A percentile compares a stretch with the other conserved stretches of the same genome.
Conservation (phyloP, 805 yeast genomes). For the Pichia sporocuriosa region DNA sequence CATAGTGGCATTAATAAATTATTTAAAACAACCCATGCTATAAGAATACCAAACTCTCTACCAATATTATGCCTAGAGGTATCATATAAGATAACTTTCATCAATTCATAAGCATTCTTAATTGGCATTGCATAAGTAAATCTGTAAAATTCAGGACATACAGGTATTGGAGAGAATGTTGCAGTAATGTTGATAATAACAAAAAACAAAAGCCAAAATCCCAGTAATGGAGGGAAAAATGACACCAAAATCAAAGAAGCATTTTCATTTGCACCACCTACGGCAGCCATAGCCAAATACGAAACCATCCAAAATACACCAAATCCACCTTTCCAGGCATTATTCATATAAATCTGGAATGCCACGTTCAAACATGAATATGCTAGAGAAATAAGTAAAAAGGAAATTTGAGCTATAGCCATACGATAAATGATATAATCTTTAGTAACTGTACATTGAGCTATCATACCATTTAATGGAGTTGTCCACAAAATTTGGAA, state of each 20-base stretch:
- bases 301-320: conserved; percentile 67
- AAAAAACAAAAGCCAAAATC: conserved; percentile 68
- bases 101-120: conserved; percentile 56
- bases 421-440: conserved; percentile 50
- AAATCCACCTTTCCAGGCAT: conserved; percentile 58
- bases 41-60: conserved; percentile 18
- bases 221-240: conserved; percentile 54
- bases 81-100: conserved; percentile 52
- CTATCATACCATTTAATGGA: conserved; percentile 45
- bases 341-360: conserved; percentile 54
- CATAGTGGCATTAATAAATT: conserved; percentile 36
- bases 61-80: conserved; percentile 43
- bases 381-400: conserved; percentile 50
- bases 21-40: conserved; percentile 19
- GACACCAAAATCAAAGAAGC: conserved; percentile 46
- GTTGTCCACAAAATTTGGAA: conserved; percentile 60
- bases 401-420: conserved; percentile 43
- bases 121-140: conserved; percentile 67
- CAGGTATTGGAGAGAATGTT: conserved; percentile 57
- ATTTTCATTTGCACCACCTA: conserved; percentile 71
- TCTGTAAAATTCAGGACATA: conserved; percentile 50
- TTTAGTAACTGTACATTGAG: conserved; percentile 34
- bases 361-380: conserved; percentile 58
- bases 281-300: conserved; percentile 64
- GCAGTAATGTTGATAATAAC: conserved; percentile 65